Evolutionary conservation across 768 basidiomycete species (phyloP), one percentile per base, ranked within the genome.

Genomic region (Phylloporus arenicola): DNA sequence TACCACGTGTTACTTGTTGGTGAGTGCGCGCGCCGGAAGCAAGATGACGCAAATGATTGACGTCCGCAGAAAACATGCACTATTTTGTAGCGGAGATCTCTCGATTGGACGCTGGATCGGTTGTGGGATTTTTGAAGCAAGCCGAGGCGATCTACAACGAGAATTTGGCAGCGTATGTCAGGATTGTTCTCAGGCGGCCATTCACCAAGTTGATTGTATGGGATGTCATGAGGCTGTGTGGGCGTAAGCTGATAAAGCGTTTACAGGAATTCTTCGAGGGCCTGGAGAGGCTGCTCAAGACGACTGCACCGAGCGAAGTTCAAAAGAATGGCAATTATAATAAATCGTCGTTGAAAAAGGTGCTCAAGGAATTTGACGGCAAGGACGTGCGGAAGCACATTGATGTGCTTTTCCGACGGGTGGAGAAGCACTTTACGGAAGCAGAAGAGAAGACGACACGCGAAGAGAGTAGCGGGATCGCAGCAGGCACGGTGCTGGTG

Each of bases 1-100:
- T 96, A 92, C 57, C 92, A 96, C 64, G 91, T 97, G 57, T 86
- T 95, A 61, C 75, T 98, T 53, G 87, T 97, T 50, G 95, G 95
- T 94, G 61, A 60, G 87, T 68, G 30, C n/a, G 4, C 6, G 12
- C 9, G n/a, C 13, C 4, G 25, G 35, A 13, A 31, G 2, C 16
- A 6, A 16, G 34, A 29, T 29, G 25, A 43, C 37, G 58, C 2
- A 24, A 22, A n/a, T 51, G 50, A 54, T 27, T 20, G 27, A 37
- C 33, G 20, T 50, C 20, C 25, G 2, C 63, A 98, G 95, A 96
- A 69, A 98, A 98, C 64, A 96, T 95, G 93, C 88, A 94, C 56
- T 84, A 88, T 62, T 95, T 96, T 63, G 80, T 92, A 33, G 81
- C 85, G 0, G 93, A 95, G 61, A 83, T 87, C 30, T 78, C 84